Base-by-base conservation (phyloP, 371 early-diverging fungal genomes). In the Mortierella sp. region DNA sequence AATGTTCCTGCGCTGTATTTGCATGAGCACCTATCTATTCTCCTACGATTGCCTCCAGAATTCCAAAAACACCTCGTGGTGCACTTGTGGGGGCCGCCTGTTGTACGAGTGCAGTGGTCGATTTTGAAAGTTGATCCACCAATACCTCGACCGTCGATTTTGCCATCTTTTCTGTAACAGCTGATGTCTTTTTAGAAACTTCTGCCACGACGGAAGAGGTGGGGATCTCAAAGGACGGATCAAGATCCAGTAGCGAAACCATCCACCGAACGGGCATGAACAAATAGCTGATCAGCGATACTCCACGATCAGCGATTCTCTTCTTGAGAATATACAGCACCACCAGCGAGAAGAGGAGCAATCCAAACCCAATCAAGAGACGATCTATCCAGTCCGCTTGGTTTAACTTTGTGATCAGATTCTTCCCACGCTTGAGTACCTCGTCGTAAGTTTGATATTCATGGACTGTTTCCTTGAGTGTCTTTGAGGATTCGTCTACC, bases 341-440 rank as follows among this genome's bases (percentile, higher is more conserved):
- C 3, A 89, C 91, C 0, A 80, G 49, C 14, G 82, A 52, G 66
- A 93, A 93, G 1, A 93, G 81, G 2, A 86, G 27, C 23, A 90
- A 61, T 2, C 91, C 93, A 63, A 89, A 84, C 6, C 86, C 64
- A 23, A 93, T 84, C 50, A 89, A 64, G 16, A 93, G 70, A 39
- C 90, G 78, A 63, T 93, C 93, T 4, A 86, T 86, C 89, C 88
- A 90, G 54, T 93, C 93, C 23, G 89, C 86, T 23, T 85, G 82
- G 61, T 89, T 88, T n/a, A 93, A 73, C 61, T 89, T 86, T 21
- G 89, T 85, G 42, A 93, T 84, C 26, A 91, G 67, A 42, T 83
- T 80, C 70, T 87, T 87, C 16, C 91, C 90, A 13, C 87, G 82
- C 24, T 82, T 82, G 28, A 91, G 60, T 9, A 91, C 71, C 0